Conservation (phyloP, 2,329 filamentous ascomycete genomes). For the Orbilia brochopaga region DNA sequence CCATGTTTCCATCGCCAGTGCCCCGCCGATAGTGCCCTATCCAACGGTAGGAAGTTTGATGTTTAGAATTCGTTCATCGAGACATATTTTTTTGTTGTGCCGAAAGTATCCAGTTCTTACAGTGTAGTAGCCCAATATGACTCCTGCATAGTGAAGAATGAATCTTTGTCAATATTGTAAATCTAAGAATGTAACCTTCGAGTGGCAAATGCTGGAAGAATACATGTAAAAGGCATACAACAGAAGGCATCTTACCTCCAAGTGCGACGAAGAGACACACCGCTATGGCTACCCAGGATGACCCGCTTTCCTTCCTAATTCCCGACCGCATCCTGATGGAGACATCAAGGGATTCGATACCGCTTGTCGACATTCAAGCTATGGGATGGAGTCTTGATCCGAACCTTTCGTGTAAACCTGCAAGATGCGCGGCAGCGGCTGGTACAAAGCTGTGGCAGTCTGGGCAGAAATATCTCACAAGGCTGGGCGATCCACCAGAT, state of each 20-base stretch:
- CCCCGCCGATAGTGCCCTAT: slow-evolving; percentile 69
- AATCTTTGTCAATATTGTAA: too few relatives aligned
- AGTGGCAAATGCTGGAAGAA: neutral
- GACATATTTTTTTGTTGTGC: too few relatives aligned
- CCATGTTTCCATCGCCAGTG: slow-evolving; percentile 73
- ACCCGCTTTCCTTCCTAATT: slow-evolving; percentile 29
- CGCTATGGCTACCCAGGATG: slow-evolving; percentile 59
- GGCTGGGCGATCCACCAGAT: too few relatives aligned
- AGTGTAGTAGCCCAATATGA: slow-evolving; percentile 33
- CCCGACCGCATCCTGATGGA: slow-evolving; percentile 3
- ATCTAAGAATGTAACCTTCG: too few relatives aligned
- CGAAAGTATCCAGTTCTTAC: slow-evolving; percentile 1
- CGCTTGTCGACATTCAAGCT: too few relatives aligned
- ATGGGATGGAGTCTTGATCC: too few relatives aligned
- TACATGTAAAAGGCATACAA: neutral
- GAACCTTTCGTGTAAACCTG: too few relatives aligned
- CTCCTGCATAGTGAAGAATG: slow-evolving; percentile 58
- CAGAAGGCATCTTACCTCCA: slow-evolving; percentile 63
- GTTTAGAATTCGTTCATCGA: too few relatives aligned
- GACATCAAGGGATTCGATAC: too few relatives aligned
- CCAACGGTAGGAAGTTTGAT: slow-evolving; percentile 57
- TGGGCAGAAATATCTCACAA: too few relatives aligned
- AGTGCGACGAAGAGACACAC: slow-evolving; percentile 73
- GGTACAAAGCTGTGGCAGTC: too few relatives aligned
- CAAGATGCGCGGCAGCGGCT: too few relatives aligned